phyloP scores from a whole-genome alignment of 345 rosid genomes.

The Rhodamnia rubescens region DNA sequence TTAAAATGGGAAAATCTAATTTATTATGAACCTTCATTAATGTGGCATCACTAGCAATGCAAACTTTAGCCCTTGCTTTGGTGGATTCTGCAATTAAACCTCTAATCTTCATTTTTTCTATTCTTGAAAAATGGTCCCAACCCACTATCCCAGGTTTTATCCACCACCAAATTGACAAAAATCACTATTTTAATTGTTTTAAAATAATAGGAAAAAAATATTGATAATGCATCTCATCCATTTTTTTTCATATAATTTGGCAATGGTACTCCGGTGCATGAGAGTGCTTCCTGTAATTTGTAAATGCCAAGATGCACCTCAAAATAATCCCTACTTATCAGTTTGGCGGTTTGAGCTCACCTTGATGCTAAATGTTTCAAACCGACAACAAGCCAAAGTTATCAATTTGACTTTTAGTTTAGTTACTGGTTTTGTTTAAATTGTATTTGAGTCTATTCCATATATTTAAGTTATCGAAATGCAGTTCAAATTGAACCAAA shows the following conservation, averaged over 20 bases:
- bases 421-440: not conserved
- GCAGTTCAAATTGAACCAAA: no score
- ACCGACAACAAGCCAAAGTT: not conserved
- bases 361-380: not conserved
- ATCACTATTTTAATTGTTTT: no score
- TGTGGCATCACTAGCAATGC: not conserved
- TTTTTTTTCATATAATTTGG: not conserved
- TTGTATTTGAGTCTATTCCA: not conserved
- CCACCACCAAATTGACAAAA: no score
- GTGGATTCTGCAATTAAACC: not conserved
- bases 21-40: not conserved
- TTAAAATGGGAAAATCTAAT: not conserved
- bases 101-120: not conserved
- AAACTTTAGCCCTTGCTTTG: not conserved
- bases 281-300: not conserved
- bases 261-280: not conserved
- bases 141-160: no score
- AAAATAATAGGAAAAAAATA: no score
- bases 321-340: not conserved
- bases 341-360: not conserved
- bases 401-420: not conserved
- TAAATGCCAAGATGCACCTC: not conserved
- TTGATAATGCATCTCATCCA: no score
- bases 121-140: no score
- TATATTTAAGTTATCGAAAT: no score